Evolutionary conservation across 2,329 filamentous ascomycete genomes (phyloP).

Genomic region (Onygenales sp.): DNA sequence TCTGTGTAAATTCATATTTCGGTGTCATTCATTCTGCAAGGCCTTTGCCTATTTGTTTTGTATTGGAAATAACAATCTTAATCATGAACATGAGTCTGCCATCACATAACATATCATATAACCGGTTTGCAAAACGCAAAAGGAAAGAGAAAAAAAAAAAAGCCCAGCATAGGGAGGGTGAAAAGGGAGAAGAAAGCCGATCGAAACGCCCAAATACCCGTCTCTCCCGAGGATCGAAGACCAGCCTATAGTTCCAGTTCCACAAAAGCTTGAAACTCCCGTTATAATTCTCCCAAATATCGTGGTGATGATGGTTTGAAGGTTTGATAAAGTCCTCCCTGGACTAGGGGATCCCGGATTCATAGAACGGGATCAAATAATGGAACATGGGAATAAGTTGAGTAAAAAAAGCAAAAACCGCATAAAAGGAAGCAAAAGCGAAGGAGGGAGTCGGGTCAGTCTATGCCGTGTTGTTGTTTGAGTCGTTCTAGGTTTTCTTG

Average conservation of each 20-base stretch:
- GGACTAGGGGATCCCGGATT: background rate
- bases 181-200: background rate
- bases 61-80: background rate
- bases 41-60: background rate
- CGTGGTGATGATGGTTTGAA: background rate
- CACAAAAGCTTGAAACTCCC: background rate
- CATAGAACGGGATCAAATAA: background rate
- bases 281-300: background rate
- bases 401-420: constrained; percentile 14
- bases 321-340: background rate
- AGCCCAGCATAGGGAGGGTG: background rate
- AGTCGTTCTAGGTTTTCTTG: constrained; percentile 96
- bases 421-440: constrained; percentile 9
- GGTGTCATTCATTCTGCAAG: background rate
- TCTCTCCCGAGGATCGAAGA: background rate
- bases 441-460: constrained; percentile 50
- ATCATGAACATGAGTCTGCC: constrained; percentile 1
- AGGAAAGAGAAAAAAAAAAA: background rate
- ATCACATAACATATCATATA: background rate
- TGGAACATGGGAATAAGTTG: background rate
- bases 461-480: constrained; percentile 96
- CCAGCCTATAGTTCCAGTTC: background rate
- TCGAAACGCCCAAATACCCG: background rate
- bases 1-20: background rate
- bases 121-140: background rate